Evolutionary conservation across 2,329 filamentous ascomycete genomes (phyloP).

Genomic region (Magnaporthales sp.): DNA sequence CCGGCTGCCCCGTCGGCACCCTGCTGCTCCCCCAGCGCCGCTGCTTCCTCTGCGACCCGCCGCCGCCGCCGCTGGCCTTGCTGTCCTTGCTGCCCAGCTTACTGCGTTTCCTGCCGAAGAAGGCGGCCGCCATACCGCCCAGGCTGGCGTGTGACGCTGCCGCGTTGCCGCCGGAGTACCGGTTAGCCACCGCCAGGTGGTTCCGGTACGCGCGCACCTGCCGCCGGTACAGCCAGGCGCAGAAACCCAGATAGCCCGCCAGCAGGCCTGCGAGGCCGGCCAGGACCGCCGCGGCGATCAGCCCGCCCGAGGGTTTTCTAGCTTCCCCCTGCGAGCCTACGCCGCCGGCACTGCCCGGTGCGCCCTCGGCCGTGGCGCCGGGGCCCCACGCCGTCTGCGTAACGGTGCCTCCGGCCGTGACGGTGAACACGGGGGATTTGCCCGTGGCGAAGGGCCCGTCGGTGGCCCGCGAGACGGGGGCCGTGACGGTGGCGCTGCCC

Average conservation of each 20-base stretch:
- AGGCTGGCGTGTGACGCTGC: conserved; percentile 27
- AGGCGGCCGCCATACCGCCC: conserved; percentile 16
- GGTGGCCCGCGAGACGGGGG: conserved; percentile 53
- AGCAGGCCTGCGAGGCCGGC: conserved; percentile 17
- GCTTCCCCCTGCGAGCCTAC: not conserved
- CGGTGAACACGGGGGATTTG: conserved; percentile 58
- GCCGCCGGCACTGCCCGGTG: not conserved
- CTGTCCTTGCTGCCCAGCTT: conserved; percentile 9
- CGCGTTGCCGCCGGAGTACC: conserved; percentile 32
- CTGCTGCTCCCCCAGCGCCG: not conserved
- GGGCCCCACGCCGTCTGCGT: conserved; percentile 29
- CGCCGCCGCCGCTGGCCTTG: conserved; percentile 1
- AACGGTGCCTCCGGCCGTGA: conserved; percentile 42
- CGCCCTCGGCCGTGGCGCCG: conserved; percentile 27
- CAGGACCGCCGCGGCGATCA: conserved; percentile 24
- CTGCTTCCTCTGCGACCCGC: not conserved
- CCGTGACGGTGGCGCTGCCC: conserved; percentile 51
- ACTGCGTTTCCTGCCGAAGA: conserved; percentile 16
- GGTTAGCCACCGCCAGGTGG: conserved; percentile 58
- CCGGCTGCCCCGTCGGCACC: not conserved
- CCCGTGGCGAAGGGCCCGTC: conserved; percentile 65
- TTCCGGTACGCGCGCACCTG: conserved; percentile 62
- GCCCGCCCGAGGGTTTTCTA: conserved; percentile 22
- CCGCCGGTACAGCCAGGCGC: conserved; percentile 63
- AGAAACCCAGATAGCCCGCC: conserved; percentile 60